Percentiles rank a stretch among this genome's conserved stretches.
Conservation (phyloP, 805 yeast species). For the Kodamaea restingae region DNA sequence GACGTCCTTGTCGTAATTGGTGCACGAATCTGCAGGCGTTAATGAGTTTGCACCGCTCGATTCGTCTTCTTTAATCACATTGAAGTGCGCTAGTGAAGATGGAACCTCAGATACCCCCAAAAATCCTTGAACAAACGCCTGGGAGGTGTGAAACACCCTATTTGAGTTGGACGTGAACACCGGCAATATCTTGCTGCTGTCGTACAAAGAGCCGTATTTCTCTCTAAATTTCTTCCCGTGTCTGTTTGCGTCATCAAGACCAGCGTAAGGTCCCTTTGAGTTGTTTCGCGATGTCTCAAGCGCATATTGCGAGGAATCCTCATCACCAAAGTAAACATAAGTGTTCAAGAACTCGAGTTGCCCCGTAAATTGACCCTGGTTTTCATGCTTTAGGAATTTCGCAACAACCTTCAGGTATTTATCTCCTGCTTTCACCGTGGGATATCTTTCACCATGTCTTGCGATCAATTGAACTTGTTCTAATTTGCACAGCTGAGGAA, state of each 20-base stretch:
- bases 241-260: conserved; percentile 44
- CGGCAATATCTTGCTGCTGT: conserved; percentile 34
- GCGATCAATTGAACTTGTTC: conserved; percentile 69
- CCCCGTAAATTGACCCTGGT: conserved; percentile 36
- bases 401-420: conserved; percentile 22
- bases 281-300: conserved; percentile 49
- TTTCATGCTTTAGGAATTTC: conserved; percentile 15
- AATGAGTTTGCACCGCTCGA: conserved; percentile 20
- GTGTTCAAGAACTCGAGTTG: conserved; percentile 51
- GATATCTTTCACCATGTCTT: conserved; percentile 83
- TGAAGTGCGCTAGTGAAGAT: conserved; percentile 22
- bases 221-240: conserved; percentile 49
- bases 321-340: conserved; percentile 44
- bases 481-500: conserved; percentile 50
- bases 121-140: conserved; percentile 58
- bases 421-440: conserved; percentile 32
- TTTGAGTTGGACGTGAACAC: conserved; percentile 54
- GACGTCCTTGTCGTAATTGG: conserved; percentile 14
- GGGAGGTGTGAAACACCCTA: conserved; percentile 53
- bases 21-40: conserved; percentile 26
- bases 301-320: conserved; percentile 34
- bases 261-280: conserved; percentile 45
- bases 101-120: conserved; percentile 35
- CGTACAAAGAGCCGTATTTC: conserved; percentile 47
- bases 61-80: conserved; percentile 44